These are phyloP conservation scores for Macroventuria anomochaeta DNA, from an alignment of 2,329 filamentous ascomycete species.

Conservation along the genomic window DNA sequence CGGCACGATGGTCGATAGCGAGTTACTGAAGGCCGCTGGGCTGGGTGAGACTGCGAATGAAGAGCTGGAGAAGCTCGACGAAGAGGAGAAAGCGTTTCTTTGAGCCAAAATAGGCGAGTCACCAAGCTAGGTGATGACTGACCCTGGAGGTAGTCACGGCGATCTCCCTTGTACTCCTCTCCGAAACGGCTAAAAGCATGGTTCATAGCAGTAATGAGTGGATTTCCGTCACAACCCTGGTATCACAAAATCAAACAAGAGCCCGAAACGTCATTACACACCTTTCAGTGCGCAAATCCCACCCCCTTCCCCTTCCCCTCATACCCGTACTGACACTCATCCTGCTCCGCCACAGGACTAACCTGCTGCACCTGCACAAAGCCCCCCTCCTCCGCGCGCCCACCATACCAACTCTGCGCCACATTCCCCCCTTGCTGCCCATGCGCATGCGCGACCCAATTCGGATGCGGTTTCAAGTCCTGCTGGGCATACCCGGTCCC, in stretches of 20 bases:
- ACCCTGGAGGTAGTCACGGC: neutral
- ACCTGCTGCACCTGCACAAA: conserved; percentile 22
- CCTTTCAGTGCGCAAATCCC: conserved; percentile 15
- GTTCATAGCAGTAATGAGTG: conserved; percentile 8
- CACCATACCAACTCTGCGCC: conserved; percentile 14
- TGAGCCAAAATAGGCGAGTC: neutral
- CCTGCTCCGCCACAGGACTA: conserved; percentile 28
- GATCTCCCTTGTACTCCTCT: neutral
- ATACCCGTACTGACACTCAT: conserved; percentile 29
- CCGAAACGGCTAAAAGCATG: neutral
- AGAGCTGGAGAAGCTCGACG: conserved; percentile 24
- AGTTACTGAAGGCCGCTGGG: conserved; percentile 39
- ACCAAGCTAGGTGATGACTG: no score
- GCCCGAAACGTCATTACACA: neutral
- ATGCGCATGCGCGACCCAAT: conserved; percentile 12
- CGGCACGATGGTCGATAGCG: conserved; percentile 40
- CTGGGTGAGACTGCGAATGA: conserved; percentile 29
- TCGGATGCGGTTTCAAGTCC: conserved; percentile 3
- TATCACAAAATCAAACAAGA: conserved; percentile 8
- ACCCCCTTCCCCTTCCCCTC: conserved; percentile 32
- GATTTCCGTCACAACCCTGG: conserved; percentile 16
- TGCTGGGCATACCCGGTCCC: conserved; percentile 15
- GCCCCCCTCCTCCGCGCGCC: conserved; percentile 19
- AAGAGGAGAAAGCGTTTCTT: conserved; percentile 7
- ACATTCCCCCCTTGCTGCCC: neutral